A percentile compares a stretch with the other conserved stretches of the same genome.
These are phyloP conservation scores for Trichoderma reesei DNA, from an alignment of 495 filamentous ascomycete genomes.

Conservation along the genomic window DNA sequence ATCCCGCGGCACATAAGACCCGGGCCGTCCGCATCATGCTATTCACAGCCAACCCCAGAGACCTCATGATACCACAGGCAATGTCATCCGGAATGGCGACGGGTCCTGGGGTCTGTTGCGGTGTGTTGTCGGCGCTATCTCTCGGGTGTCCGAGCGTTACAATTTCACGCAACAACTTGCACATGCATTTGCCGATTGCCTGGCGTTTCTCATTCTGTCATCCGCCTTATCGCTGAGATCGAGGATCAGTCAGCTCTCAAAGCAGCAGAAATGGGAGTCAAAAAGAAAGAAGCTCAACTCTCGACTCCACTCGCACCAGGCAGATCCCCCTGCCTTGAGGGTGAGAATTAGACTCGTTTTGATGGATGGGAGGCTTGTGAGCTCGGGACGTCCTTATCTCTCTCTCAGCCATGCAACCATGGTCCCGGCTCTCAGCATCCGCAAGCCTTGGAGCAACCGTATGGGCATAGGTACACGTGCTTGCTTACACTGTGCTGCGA, in stretches of 20 bases:
- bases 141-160: neutral
- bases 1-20: too few relatives aligned
- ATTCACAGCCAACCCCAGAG: too few relatives aligned
- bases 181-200: neutral
- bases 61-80: neutral
- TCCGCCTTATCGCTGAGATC: conserved; percentile 3
- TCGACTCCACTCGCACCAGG: neutral
- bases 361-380: too few relatives aligned
- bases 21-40: too few relatives aligned
- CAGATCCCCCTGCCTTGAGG: neutral
- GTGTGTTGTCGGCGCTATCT: neutral
- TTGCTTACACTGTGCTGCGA: too few relatives aligned
- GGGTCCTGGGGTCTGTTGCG: neutral
- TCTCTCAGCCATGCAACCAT: too few relatives aligned
- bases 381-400: too few relatives aligned
- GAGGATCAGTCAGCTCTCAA: neutral
- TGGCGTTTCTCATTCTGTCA: neutral
- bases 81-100: neutral
- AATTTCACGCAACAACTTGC: neutral
- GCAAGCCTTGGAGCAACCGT: too few relatives aligned
- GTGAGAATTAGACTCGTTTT: too few relatives aligned
- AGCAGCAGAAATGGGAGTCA: too few relatives aligned
- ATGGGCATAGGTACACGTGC: too few relatives aligned
- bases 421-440: too few relatives aligned
- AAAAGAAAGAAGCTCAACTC: neutral